Conservation (phyloP, 2,329 filamentous ascomycete species). For the Trichophyton schoenleinii region DNA sequence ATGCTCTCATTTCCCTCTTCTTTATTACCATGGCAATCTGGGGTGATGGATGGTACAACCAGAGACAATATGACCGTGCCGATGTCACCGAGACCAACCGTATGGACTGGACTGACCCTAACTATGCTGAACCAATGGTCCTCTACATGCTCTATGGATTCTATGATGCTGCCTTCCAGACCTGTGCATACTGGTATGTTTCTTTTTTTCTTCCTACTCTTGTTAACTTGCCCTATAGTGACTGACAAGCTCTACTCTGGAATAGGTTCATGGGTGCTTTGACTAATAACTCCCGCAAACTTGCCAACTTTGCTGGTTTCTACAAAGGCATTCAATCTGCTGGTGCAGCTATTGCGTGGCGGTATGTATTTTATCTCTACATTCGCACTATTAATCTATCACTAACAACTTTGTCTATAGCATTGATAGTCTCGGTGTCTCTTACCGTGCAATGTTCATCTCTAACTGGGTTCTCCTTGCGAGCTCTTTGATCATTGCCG, state of each 20-base stretch:
- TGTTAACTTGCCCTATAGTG: neutral
- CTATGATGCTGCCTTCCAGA: conserved; percentile 84
- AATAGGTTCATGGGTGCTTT: conserved; percentile 77
- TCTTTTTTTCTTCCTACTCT: neutral
- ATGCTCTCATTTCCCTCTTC: conserved; percentile 49
- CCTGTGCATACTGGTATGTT: conserved; percentile 68
- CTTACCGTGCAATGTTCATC: conserved; percentile 61
- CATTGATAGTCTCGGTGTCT: conserved; percentile 49
- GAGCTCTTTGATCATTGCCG: conserved; percentile 59
- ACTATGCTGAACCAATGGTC: conserved; percentile 70
- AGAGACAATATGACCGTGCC: conserved; percentile 47
- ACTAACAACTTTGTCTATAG: conserved; percentile 46
- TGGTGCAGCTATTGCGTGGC: conserved; percentile 52
- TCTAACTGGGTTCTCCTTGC: conserved; percentile 64
- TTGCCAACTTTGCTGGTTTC: conserved; percentile 83
- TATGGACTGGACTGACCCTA: conserved; percentile 33
- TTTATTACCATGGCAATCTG: conserved; percentile 63
- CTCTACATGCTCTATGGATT: conserved; percentile 84
- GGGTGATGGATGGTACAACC: conserved; percentile 75
- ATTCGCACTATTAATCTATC: neutral
- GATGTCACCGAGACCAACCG: conserved; percentile 15
- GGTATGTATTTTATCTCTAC: conserved; percentile 19
- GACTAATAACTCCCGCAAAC: conserved; percentile 81
- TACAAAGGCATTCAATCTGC: conserved; percentile 85
- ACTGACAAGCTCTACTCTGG: neutral